These are phyloP conservation scores for Monosporascus sp. DNA, from an alignment of 2,329 filamentous ascomycete species.

Conservation along the genomic window DNA sequence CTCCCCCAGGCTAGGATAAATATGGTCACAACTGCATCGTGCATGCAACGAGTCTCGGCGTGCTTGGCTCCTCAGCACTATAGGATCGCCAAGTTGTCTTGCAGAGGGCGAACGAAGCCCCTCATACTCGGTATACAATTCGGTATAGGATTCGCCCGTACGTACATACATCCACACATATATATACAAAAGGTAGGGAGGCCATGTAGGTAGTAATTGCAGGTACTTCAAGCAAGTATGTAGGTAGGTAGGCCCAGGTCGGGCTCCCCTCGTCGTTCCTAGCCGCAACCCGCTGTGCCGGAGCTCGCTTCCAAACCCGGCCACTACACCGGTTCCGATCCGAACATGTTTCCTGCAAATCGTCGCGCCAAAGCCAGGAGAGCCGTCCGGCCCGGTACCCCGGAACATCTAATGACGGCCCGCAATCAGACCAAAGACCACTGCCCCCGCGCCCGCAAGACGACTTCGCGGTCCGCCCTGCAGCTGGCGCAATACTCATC, in stretches of 20 bases:
- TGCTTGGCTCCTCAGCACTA: neutral
- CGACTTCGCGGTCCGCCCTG: conserved; percentile 34
- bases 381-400: too few species aligned
- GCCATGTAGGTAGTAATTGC: neutral
- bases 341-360: too few species aligned
- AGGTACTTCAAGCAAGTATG: neutral
- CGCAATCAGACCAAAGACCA: conserved; percentile 9
- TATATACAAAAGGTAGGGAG: too few species aligned
- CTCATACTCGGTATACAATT: neutral
- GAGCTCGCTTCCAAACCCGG: too few species aligned
- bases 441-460: conserved; percentile 18
- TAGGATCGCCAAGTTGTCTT: neutral
- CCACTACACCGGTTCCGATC: too few species aligned
- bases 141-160: neutral
- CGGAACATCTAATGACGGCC: too few species aligned
- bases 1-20: neutral
- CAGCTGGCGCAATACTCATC: conserved; percentile 53
- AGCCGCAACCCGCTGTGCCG: too few species aligned
- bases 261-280: too few species aligned
- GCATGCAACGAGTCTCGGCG: neutral
- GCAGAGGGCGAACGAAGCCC: neutral
- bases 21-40: too few species aligned
- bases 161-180: too few species aligned
- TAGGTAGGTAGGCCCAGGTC: neutral
- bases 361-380: too few species aligned